Evolutionary conservation across 176 grass and related monocot genomes (phyloP), one percentile per base, ranked within the genome.

Genomic region (Musa schizocarpa): DNA sequence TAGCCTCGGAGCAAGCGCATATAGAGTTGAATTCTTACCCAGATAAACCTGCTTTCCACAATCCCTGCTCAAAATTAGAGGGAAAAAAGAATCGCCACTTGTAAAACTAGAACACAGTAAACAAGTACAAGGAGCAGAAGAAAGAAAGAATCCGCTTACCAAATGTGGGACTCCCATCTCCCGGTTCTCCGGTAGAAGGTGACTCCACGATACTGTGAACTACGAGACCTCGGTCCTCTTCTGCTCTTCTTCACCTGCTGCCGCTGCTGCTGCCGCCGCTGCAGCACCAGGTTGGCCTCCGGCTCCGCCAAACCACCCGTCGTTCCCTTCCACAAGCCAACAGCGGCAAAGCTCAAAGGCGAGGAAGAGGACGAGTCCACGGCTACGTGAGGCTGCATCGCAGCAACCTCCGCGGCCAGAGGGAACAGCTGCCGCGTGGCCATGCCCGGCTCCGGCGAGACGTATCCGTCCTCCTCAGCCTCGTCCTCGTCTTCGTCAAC

Each of bases 21-120:
- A n/a, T 12, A 5, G 22, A 57, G 49, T 13, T 24, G 62, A 19
- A 72, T 63, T 14, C 69, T 91, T 81, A 98, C 94, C 94, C 78
- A 94, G 62, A 86, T 99, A 99, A 29, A 99, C 90, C 62, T 99
- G 95, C 78, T 99, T 99, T 73, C 95, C 95, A 52, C 95, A 99
- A 69, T 99, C 95, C 95, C 95, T 99, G 74, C 52, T 24, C 8
- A 21, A 66, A 71, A 80, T 79, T 16, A 78, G 52, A 80, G 17
- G 25, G 59, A 25, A 61, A 75, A 20, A 72, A 69, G 9, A 21
- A 16, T 43, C 29, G 54, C 50, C 54, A 34, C 34, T 2, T 71
- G 52, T 78, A 26, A 63, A 22, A 65, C 9, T 50, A 53, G 9
- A 53, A 74, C 52, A 74, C 21, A 78, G 34, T 21, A 20, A 52